Conservation (phyloP, 257 asterid genomes). For the Avicennia marina region DNA sequence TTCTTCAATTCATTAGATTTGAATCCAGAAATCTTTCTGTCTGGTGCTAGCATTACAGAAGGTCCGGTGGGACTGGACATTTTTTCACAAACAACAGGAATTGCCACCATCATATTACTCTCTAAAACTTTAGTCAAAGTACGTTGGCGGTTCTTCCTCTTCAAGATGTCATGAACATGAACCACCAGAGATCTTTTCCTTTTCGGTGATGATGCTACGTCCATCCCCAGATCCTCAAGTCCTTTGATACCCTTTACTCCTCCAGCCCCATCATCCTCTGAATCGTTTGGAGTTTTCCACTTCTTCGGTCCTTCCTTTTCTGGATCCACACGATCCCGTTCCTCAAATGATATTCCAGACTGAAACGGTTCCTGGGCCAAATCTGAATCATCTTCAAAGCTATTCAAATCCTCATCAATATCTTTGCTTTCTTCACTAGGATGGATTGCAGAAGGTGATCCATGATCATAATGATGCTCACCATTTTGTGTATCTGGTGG, state of each 20-base stretch:
- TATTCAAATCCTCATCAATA: slow-evolving; percentile 27
- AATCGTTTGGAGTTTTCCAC: slow-evolving; percentile 54
- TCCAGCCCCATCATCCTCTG: slow-evolving; percentile 72
- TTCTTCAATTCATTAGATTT: slow-evolving; percentile 34
- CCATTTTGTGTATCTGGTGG: background rate
- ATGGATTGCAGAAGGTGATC: slow-evolving; percentile 24
- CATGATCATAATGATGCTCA: background rate
- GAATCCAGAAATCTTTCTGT: slow-evolving; percentile 41
- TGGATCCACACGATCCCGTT: slow-evolving; percentile 25
- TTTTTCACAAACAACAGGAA: slow-evolving; percentile 36
- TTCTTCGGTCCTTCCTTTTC: slow-evolving; percentile 33
- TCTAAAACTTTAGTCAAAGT: slow-evolving; percentile 62
- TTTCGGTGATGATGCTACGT: slow-evolving; percentile 37
- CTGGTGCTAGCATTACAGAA: slow-evolving; percentile 34
- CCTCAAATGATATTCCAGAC: slow-evolving; percentile 74
- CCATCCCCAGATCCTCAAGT: slow-evolving; percentile 64
- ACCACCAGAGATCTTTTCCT: slow-evolving; percentile 56
- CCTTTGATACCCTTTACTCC: slow-evolving; percentile 69
- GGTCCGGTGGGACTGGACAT: slow-evolving; percentile 43
- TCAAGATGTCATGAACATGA: slow-evolving; percentile 56
- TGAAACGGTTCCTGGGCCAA: slow-evolving; percentile 53
- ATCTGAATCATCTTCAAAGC: slow-evolving; percentile 34
- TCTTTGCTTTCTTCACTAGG: slow-evolving; percentile 37
- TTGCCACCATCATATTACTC: slow-evolving; percentile 48
- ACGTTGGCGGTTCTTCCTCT: slow-evolving; percentile 55